Base-by-base conservation (phyloP, 176 grass and related monocot species). In the Aegilops bicornis region DNA sequence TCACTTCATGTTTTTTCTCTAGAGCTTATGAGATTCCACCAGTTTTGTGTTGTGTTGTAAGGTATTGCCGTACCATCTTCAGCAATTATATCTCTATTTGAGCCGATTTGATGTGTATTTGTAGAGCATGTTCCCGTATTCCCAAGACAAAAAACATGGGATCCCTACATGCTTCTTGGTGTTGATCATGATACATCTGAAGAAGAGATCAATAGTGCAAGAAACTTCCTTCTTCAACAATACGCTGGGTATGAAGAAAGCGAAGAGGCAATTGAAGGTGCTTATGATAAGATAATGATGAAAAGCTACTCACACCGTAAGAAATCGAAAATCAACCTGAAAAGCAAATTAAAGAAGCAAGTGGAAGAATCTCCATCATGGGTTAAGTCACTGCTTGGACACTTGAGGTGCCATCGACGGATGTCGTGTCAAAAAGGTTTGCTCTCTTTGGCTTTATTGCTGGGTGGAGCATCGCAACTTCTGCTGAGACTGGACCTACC, bases 281-380 rank as follows among this genome's bases (percentile, higher is more conserved):
- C 96, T 27, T 98, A 98, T 77, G 96, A 98, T 78, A 94, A 90
- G 82, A 96, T 98, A 90, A 86, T 98, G 60, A 87, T 96, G 88
- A 87, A 86, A 37, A 96, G 91, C 67, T 98, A 96, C 66, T 84
- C 69, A 58, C 82, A 96, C 35, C 87, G 92, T 45, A 95, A 94
- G 82, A 94, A 80, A 82, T 69, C 93, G 19, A 98, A 98, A 86
- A 85, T 96, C 19, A 98, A 98, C 81, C 82, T 95, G 40, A 92
- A 94, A 87, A 96, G 76, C 70, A 96, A 90, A 24, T 31, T 96
- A 29, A 88, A 76, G 68, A 92, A 96, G 63, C 86, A 85, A 92
- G 93, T 98, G 4, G 90, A 94, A 74, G 91, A 91, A 76, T 95
- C 93, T 10, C 96, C 96, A 20, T 87, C 93, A 42, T 98, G 96